A percentile compares a stretch with the other conserved stretches of the same genome.
Conservation (phyloP, 441 rosid species). For the Viola pubescens region DNA sequence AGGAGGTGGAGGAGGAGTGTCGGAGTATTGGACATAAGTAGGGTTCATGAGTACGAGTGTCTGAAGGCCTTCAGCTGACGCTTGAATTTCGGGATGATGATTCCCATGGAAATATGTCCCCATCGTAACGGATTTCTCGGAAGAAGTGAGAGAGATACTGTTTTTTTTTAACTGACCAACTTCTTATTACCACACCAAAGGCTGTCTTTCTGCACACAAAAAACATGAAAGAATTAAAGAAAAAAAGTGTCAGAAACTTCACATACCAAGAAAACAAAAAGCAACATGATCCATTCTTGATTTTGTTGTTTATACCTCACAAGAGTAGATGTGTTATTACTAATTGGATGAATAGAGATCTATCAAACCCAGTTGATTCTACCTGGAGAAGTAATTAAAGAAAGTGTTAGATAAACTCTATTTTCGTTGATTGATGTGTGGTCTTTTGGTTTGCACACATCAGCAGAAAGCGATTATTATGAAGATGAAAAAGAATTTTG, state of each 20-base stretch:
- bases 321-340: too few species aligned
- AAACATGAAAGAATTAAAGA: background rate
- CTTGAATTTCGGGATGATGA: slow-evolving; percentile 47
- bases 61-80: slow-evolving; percentile 57
- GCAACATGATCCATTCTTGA: background rate
- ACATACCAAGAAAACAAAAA: background rate
- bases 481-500: background rate
- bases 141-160: too few species aligned
- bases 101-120: slow-evolving; percentile 82
- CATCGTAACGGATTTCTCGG: slow-evolving; percentile 30
- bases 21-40: slow-evolving; percentile 67
- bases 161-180: slow-evolving; percentile 6
- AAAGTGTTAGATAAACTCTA: too few species aligned
- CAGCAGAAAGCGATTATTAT: too few species aligned
- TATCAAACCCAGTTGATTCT: too few species aligned
- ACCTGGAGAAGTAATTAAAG: too few species aligned
- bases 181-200: slow-evolving; percentile 26
- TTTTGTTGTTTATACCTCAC: too few species aligned
- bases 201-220: background rate
- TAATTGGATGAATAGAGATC: too few species aligned
- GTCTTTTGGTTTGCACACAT: too few species aligned
- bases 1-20: slow-evolving; percentile 27
- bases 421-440: too few species aligned
- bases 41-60: slow-evolving; percentile 97
- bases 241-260: background rate